Base-by-base conservation (phyloP, 305 asterid species). In the Fraxinus xanthoxyloides region DNA sequence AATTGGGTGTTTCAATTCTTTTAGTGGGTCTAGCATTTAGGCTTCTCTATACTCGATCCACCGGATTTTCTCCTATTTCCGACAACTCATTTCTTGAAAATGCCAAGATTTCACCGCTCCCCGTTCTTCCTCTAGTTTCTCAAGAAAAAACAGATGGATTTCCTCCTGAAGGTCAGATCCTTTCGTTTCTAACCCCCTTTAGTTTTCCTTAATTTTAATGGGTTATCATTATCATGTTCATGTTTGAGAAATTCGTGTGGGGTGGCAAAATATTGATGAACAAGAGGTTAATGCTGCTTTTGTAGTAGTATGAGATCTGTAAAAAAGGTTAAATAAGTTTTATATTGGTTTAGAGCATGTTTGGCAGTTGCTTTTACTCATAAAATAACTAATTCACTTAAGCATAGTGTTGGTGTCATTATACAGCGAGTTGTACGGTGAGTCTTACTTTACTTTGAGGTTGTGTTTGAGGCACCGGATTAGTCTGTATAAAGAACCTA, bases 1-100 rank as follows among this genome's bases (percentile, higher is more conserved):
- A 92, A 89, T 54, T 92, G 79, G 97, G 92, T 13, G 81, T 87
- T 80, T 88, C 91, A 24, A 43, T 92, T 87, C 85, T 95, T 6
- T 61, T 93, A 15, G 86, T 90, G 81, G 93, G 87, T 74, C 89
- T 92, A 80, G 90, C 87, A 76, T 89, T 90, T 77, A 85, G 81
- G 87, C 86, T 91, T 36, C 82, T 91, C 10, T 83, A 38, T 77
- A 79, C 85, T 82, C 89, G 92, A 88, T 89, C 95, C 80, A 81
- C 77, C 74, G 90, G 85, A 77, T 81, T 88, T 72, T 75, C 89
- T 46, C 81, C 86, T 43, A 85, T 85, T 69, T 30, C 40, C 19
- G 40, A 69, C 40, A 5, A 34, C 83, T 88, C 87, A 78, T 89
- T 84, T 81, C 78, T 83, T 46, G 81, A 84, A 54, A 81, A 76